phyloP scores from a whole-genome alignment of 495 filamentous ascomycete genomes.

The Umbilicaria muhlenbergii region DNA sequence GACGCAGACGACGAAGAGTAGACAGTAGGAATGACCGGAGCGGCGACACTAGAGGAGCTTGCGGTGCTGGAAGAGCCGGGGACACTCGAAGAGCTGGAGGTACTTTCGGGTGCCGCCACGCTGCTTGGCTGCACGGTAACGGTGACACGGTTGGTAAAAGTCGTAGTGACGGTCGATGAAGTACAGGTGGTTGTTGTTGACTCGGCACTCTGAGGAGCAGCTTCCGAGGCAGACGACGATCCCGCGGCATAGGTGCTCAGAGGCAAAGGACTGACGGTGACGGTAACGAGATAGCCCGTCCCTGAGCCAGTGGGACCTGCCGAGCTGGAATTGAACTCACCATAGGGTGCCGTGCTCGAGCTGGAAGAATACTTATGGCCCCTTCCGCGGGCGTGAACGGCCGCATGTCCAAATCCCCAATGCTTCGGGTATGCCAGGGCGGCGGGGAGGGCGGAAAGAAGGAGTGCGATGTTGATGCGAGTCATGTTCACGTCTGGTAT shows the following conservation, averaged over 20 bases:
- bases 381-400: constrained; percentile 1
- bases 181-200: constrained; percentile 2
- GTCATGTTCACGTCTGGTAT: constrained; percentile 6
- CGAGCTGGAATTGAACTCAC: constrained; percentile 1
- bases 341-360: not conserved
- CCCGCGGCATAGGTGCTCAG: not conserved
- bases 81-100: no score
- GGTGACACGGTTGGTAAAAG: constrained; percentile 12
- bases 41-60: no score
- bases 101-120: no score
- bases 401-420: constrained; percentile 2
- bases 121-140: constrained; percentile 10
- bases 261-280: constrained; percentile 8
- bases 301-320: constrained; percentile 17
- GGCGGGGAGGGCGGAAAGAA: constrained; percentile 9
- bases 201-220: not conserved
- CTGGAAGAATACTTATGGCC: not conserved
- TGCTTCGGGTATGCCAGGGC: constrained; percentile 11
- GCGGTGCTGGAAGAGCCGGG: no score
- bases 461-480: constrained; percentile 8
- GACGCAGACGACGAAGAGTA: no score
- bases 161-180: constrained; percentile 14
- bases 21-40: no score
- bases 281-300: constrained; percentile 16
- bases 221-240: not conserved